Conservation (phyloP, 2,329 filamentous ascomycete genomes). For the Fusarium denticulatum region DNA sequence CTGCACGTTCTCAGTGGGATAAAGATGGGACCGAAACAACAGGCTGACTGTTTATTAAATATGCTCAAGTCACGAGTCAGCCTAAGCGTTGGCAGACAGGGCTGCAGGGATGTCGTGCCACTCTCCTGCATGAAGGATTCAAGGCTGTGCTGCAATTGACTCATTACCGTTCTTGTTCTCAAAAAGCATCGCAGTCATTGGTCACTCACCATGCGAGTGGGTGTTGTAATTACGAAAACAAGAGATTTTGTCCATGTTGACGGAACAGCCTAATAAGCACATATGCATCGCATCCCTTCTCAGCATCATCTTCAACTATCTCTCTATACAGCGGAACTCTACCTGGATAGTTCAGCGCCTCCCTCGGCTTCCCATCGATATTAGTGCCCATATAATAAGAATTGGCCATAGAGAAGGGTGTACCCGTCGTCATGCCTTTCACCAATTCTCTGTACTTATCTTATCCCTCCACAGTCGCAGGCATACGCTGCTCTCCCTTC, state of each 20-base stretch:
- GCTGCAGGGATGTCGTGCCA: background rate
- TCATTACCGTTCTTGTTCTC: background rate
- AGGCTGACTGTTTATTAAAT: background rate
- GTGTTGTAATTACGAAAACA: background rate
- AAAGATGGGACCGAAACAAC: background rate
- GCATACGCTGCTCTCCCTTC: background rate
- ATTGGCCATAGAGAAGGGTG: background rate
- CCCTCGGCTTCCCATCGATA: background rate
- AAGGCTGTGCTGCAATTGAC: background rate
- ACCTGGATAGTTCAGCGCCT: rapidly evolving
- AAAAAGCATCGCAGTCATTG: background rate
- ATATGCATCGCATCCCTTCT: background rate
- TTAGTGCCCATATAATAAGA: too few species aligned
- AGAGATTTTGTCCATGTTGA: background rate
- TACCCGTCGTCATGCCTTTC: background rate
- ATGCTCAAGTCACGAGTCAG: background rate
- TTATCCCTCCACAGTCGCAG: background rate
- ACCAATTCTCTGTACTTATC: background rate
- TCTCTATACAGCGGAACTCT: background rate
- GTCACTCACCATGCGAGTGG: background rate
- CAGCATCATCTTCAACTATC: too few species aligned
- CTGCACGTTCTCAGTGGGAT: too few species aligned
- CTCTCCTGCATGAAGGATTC: background rate
- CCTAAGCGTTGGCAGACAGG: background rate
- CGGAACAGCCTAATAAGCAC: too few species aligned